Conservation (phyloP, 768 basidiomycete species). For the Boletus tomentosulus region DNA sequence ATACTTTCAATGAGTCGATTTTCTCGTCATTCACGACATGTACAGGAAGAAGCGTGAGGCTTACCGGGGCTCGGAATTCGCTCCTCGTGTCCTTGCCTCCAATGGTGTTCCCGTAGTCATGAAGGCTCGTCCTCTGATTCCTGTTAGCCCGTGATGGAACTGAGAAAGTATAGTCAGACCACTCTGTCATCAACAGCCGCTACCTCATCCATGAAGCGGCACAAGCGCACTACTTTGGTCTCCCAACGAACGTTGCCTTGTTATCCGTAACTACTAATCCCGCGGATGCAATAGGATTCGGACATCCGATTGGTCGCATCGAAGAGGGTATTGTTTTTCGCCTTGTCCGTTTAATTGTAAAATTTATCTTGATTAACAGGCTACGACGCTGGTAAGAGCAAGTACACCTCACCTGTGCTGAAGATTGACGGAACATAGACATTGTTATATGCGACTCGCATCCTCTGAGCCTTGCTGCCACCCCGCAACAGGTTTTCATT, state of each 20-base stretch:
- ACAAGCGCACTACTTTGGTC: constrained; percentile 64
- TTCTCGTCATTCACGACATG: not conserved
- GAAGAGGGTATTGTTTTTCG: constrained; percentile 35
- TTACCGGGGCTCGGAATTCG: constrained; percentile 77
- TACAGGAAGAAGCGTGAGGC: constrained; percentile 74
- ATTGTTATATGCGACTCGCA: constrained; percentile 76
- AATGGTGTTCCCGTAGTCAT: constrained; percentile 65
- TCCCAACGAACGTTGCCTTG: constrained; percentile 54
- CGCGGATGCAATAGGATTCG: constrained; percentile 62
- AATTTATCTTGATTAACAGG: constrained; percentile 16
- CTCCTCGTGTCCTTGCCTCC: constrained; percentile 67
- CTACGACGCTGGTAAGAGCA: constrained; percentile 42
- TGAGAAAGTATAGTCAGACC: constrained; percentile 43
- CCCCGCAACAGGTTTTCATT: constrained; percentile 74
- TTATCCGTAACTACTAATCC: constrained; percentile 64
- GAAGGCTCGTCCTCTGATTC: constrained; percentile 48
- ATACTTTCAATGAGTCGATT: not conserved
- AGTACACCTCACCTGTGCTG: not conserved
- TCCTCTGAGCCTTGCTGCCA: constrained; percentile 70
- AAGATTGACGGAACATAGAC: constrained; percentile 33
- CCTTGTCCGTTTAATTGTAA: not conserved
- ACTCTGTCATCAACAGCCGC: constrained; percentile 57
- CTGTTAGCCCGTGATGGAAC: not conserved
- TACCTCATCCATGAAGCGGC: constrained; percentile 71
- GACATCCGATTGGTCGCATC: constrained; percentile 69